phyloP scores from a whole-genome alignment of 148 eudicot genomes.

The Rhododendron henanense region DNA sequence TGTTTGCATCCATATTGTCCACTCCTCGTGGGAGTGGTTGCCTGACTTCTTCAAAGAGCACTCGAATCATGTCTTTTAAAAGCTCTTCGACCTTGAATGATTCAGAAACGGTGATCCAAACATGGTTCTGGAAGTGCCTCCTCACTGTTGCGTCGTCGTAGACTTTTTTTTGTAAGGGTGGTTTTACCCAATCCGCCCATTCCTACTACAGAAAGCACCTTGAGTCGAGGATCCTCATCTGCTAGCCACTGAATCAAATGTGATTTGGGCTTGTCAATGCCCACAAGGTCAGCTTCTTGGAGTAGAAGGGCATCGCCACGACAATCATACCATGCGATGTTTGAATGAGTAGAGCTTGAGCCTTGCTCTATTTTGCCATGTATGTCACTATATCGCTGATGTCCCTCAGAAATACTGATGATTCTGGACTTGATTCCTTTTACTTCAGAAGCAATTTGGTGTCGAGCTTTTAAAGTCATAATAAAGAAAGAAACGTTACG shows the following conservation, averaged over 20 bases:
- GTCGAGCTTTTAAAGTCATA: neutral
- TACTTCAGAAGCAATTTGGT: neutral
- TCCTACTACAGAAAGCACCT: slow-evolving; percentile 9
- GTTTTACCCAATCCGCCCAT: neutral
- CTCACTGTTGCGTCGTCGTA: neutral
- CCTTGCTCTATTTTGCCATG: neutral
- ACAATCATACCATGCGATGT: slow-evolving; percentile 4
- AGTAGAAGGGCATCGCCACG: slow-evolving; percentile 20
- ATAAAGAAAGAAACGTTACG: no score
- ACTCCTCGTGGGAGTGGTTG: slow-evolving; percentile 4
- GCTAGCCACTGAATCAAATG: neutral
- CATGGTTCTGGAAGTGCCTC: neutral
- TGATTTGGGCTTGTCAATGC: neutral
- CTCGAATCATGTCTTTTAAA: neutral
- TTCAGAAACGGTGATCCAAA: neutral
- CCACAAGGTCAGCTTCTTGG: slow-evolving; percentile 12
- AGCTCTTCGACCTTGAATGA: neutral
- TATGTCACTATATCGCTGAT: neutral
- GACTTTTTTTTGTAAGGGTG: neutral
- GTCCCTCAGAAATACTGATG: neutral
- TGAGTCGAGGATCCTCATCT: slow-evolving; percentile 6
- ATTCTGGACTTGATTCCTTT: neutral
- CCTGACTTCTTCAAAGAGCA: slow-evolving; percentile 6
- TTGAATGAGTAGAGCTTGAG: neutral
- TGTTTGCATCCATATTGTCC: no score